Conservation (phyloP, 2,329 filamentous ascomycete genomes). For the Diaporthe capsici region DNA sequence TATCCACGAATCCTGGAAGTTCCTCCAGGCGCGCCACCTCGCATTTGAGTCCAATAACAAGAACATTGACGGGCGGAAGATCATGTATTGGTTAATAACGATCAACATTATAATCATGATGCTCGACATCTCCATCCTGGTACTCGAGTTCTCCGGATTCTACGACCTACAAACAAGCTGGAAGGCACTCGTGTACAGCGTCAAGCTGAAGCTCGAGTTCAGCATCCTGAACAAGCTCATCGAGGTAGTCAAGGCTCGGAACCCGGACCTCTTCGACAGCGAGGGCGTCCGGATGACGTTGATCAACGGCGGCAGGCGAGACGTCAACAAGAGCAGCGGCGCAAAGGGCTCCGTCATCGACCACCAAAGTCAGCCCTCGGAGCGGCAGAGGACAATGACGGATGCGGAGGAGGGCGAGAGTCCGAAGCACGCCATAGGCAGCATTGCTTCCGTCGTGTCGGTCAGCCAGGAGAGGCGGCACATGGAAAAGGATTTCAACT, state of each 20-base stretch:
- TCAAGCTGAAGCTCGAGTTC: conserved; percentile 46
- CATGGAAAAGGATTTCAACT: conserved; percentile 19
- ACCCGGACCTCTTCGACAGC: conserved; percentile 29
- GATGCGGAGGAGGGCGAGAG: background rate
- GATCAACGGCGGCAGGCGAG: conserved; percentile 3
- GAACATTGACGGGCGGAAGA: conserved; percentile 46
- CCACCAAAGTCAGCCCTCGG: background rate
- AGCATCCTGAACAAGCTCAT: conserved; percentile 44
- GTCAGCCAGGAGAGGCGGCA: conserved; percentile 17
- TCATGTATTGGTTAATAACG: conserved; percentile 56
- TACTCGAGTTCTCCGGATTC: conserved; percentile 32
- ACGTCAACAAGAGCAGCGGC: background rate
- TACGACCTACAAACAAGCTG: conserved; percentile 37
- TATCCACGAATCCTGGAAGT: conserved; percentile 22
- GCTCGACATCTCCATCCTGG: conserved; percentile 55
- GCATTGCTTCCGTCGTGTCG: conserved; percentile 8
- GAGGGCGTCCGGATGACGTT: conserved; percentile 20
- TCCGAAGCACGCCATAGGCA: background rate
- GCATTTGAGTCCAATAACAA: conserved; percentile 29
- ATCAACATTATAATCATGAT: conserved; percentile 62
- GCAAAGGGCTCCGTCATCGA: background rate
- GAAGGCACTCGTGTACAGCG: conserved; percentile 44
- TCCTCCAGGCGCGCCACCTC: conserved; percentile 29
- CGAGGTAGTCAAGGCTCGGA: conserved; percentile 39
- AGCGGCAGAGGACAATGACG: background rate